A percentile compares a stretch with the other conserved stretches of the same genome.
Conservation (phyloP, 805 yeast genomes). For the Myxozyma lipomycoides region DNA sequence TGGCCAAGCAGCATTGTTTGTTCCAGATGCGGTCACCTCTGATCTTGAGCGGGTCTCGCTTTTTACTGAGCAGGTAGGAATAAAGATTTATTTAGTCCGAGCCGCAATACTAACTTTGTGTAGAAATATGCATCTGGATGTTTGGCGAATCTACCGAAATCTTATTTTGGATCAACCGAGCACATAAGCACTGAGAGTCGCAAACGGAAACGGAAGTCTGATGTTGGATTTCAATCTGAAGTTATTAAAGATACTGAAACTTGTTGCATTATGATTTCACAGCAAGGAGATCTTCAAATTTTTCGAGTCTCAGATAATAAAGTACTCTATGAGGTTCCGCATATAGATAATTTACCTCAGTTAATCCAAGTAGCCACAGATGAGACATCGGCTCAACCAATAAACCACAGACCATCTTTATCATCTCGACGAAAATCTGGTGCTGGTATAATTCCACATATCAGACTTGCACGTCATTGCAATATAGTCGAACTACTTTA, state of each 20-base stretch:
- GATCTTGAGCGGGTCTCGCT: slow-evolving; percentile 13
- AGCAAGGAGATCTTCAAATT: slow-evolving; percentile 16
- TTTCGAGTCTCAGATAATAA: slow-evolving; percentile 6
- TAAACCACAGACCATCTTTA: slow-evolving; percentile 1
- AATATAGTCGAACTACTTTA: slow-evolving; percentile 46
- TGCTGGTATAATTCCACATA: slow-evolving; percentile 4
- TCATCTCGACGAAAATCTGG: slow-evolving; percentile 18
- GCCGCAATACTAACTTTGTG: background rate
- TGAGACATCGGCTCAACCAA: background rate
- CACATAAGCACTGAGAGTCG: background rate
- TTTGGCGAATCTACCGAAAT: slow-evolving; percentile 13
- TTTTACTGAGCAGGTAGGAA: slow-evolving; percentile 1
- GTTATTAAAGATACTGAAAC: background rate
- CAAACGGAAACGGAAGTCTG: slow-evolving; percentile 7
- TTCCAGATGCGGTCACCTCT: slow-evolving; percentile 10
- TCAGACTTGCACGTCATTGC: background rate
- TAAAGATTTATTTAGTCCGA: background rate
- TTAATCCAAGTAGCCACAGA: background rate
- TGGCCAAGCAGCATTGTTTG: slow-evolving; percentile 9
- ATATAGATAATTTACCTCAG: slow-evolving; percentile 5
- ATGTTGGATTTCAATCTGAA: background rate
- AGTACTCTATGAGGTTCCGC: slow-evolving; percentile 1
- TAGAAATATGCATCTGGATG: slow-evolving; percentile 17
- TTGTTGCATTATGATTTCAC: slow-evolving; percentile 12
- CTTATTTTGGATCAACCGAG: slow-evolving; percentile 1